Evolutionary conservation across 208 protist genomes (phyloP), one percentile per base, ranked within the genome.

Genomic region (Wallacemonas sp.): DNA sequence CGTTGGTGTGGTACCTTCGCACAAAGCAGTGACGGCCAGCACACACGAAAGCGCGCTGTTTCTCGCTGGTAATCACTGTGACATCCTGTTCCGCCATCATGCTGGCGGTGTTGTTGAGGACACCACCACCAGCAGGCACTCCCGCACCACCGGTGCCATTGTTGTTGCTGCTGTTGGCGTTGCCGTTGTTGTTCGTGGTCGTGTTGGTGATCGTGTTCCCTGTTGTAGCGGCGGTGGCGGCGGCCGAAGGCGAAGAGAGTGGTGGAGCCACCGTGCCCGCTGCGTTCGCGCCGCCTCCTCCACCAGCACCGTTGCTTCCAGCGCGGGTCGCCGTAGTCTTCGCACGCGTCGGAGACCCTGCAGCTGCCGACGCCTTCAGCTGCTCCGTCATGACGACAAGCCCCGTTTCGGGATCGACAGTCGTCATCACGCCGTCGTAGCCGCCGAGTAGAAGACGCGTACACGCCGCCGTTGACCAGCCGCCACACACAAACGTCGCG

Each of bases 371-470:
- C 33, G 81, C 30, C 29, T 38, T 55, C 29, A 91, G 47, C 36
- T 79, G 55, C 48, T 91, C 86, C 16, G 56, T 49, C 48, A 76
- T 74, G n/a, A 88, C 73, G 23, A 91, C 74, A 12, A 70, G 33
- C n/a, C 65, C 71, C 0, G 72, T 78, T 2, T 55, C 61, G 2
- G 83, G 68, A 63, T 95, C 89, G 30, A 90, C 79, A 11, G 89
- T 95, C 24, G 82, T 52, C 21, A 88, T 54, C 19, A 80, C 75
- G 63, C 83, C 77, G 47, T 81, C 80, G 27, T 83, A 82, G 12
- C 78, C 78, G 39, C 89, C 89, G 4, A 76, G 82, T 23, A 90
- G 67, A 47, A 95, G 61, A 1, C 89, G 80, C 30, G 79, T 76
- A 26, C 75, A 76, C 24, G 39, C 29, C 14, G 67, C 70, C 0